phyloP scores from a whole-genome alignment of 257 asterid species.

The Capsicum baccatum region DNA sequence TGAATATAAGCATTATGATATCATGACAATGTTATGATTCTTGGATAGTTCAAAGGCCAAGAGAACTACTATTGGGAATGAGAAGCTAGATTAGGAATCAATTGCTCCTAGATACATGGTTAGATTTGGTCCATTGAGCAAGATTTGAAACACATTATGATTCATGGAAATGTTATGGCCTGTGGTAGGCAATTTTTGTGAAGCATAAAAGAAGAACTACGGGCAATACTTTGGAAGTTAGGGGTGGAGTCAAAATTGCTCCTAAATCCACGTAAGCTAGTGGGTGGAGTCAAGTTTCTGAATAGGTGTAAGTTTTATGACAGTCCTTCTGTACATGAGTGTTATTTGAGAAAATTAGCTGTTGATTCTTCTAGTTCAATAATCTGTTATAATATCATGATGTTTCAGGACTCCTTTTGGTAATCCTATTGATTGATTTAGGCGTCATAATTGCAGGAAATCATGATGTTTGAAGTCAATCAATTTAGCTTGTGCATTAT shows the following conservation, averaged over 20 bases:
- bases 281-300: conserved; percentile 20
- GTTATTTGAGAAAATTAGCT: background rate
- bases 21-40: conserved; percentile 14
- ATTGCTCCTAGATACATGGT: background rate
- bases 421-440: background rate
- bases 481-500: conserved; percentile 13
- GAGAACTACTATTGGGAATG: background rate
- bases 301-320: conserved; percentile 19
- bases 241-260: conserved; percentile 21
- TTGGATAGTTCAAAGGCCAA: conserved; percentile 19
- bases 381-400: background rate
- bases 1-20: conserved; percentile 2
- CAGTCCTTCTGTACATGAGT: background rate
- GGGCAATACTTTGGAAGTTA: background rate
- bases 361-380: background rate
- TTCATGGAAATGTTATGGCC: conserved; percentile 16
- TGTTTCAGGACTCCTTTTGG: background rate
- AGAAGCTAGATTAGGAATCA: conserved; percentile 1
- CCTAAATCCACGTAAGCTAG: background rate
- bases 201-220: conserved; percentile 20
- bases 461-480: conserved; percentile 19
- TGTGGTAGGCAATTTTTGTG: conserved; percentile 10
- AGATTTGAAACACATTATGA: conserved; percentile 14
- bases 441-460: conserved; percentile 9
- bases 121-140: conserved; percentile 1